A percentile compares a stretch with the other conserved stretches of the same genome.
Evolutionary conservation across 2,329 filamentous ascomycete species (phyloP).

Genomic region (Grosmannia huntii): DNA sequence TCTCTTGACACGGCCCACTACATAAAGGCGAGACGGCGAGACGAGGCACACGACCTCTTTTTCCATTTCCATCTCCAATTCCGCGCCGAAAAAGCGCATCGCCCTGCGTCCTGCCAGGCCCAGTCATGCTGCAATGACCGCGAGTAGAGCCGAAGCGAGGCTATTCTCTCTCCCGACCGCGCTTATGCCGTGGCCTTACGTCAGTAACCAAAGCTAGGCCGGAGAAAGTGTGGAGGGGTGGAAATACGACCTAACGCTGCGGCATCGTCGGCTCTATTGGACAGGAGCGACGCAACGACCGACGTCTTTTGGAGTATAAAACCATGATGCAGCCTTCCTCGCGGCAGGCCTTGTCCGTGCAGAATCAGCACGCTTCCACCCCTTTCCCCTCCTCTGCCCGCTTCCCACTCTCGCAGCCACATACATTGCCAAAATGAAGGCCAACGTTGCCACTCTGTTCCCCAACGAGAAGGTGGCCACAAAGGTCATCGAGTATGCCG

Average conservation of each 20-base stretch:
- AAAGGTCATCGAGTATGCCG: constrained; percentile 30
- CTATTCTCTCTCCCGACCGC: background rate
- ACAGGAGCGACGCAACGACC: background rate
- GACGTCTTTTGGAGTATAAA: background rate
- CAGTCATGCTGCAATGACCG: background rate
- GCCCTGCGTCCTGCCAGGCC: background rate
- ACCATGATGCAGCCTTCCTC: background rate
- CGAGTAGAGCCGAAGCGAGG: background rate
- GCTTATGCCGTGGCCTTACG: constrained; percentile 5
- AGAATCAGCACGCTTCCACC: background rate
- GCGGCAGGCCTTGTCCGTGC: background rate
- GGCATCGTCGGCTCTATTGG: background rate
- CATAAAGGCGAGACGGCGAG: background rate
- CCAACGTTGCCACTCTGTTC: constrained; percentile 26
- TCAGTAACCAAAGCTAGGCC: background rate
- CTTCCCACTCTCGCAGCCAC: background rate
- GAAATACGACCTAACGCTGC: background rate
- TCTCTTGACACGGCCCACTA: background rate
- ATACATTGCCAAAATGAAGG: constrained; percentile 22
- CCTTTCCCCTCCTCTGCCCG: constrained; percentile 15
- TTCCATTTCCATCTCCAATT: background rate
- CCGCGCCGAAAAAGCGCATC: too few species aligned
- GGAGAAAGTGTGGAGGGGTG: background rate
- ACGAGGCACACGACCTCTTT: background rate
- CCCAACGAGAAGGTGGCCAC: constrained; percentile 26